Conservation (phyloP, 139 green algal species). For the Micromonas pusilla region DNA sequence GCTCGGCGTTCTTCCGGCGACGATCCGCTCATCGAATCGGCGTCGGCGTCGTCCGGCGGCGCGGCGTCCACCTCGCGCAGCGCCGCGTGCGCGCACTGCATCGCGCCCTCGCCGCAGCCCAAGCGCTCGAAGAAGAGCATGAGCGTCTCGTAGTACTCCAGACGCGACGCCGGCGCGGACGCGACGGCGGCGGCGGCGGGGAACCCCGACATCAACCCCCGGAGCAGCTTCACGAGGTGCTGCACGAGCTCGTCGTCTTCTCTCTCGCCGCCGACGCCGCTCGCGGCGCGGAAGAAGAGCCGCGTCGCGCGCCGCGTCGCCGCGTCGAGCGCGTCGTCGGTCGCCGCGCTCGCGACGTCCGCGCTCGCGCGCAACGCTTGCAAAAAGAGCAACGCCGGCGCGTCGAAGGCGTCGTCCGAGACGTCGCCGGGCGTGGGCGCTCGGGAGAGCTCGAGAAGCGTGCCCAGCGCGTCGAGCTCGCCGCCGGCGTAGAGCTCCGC, state of each 20-base stretch:
- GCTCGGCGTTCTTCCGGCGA: no score
- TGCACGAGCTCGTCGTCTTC: not conserved
- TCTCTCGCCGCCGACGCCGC: no score
- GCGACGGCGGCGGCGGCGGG: not conserved
- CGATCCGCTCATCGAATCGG: not conserved
- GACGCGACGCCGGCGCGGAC: not conserved
- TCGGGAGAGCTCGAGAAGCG: not conserved
- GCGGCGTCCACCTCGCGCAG: not conserved
- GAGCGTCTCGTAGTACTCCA: constrained; percentile 30
- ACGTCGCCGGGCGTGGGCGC: not conserved
- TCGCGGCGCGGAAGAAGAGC: not conserved
- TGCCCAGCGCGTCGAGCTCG: constrained; percentile 6
- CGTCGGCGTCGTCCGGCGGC: not conserved
- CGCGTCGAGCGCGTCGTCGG: not conserved
- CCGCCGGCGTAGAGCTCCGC: constrained; percentile 9
- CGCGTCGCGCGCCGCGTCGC: not conserved
- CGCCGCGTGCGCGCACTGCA: constrained; percentile 5
- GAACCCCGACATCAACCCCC: not conserved
- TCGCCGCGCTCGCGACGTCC: not conserved
- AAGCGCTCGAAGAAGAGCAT: constrained; percentile 30
- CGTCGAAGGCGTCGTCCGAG: not conserved
- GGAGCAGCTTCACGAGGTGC: constrained; percentile 2
- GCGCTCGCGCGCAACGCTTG: constrained; percentile 5
- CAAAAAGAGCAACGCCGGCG: not conserved
- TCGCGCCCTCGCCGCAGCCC: constrained; percentile 7